Evolutionary conservation across 2,329 filamentous ascomycete genomes (phyloP).

Genomic region (Fusarium pseudoanthophilum): DNA sequence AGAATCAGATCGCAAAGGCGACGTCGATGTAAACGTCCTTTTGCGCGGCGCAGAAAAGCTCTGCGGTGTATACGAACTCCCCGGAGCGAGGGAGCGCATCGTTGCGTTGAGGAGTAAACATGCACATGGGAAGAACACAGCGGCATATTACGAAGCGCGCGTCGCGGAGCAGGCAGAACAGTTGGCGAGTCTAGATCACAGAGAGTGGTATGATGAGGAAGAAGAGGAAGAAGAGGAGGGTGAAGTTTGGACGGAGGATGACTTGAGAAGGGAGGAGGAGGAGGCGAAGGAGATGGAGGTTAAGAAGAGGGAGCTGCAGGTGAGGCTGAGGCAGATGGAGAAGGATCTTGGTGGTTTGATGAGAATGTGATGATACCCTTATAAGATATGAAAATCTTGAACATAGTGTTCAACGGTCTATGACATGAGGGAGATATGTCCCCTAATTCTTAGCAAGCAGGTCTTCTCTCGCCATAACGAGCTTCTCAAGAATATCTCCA

Average conservation of each 20-base stretch:
- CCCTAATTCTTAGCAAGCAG: conserved; percentile 1
- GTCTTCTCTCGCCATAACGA: conserved; percentile 62
- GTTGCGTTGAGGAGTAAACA: conserved; percentile 76
- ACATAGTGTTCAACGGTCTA: neutral
- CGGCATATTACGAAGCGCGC: conserved; percentile 82
- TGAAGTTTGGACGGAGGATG: conserved; percentile 71
- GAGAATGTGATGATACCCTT: conserved; percentile 56
- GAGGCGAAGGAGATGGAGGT: conserved; percentile 67
- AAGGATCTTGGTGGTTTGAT: conserved; percentile 66
- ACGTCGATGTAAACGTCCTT: conserved; percentile 87
- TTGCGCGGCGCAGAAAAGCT: conserved; percentile 90
- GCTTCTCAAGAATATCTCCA: conserved; percentile 71
- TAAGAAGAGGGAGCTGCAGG: conserved; percentile 67
- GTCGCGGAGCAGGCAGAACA: conserved; percentile 81
- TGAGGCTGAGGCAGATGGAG: conserved; percentile 63
- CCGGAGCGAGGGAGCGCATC: conserved; percentile 82
- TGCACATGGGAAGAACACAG: conserved; percentile 75
- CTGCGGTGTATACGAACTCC: conserved; percentile 85
- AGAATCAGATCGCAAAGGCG: conserved; percentile 65
- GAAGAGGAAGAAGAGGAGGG: conserved; percentile 59
- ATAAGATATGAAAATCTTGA: conserved; percentile 20
- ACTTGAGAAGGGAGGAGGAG: conserved; percentile 75
- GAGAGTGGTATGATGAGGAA: conserved; percentile 67
- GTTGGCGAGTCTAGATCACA: conserved; percentile 75
- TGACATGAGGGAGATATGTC: neutral